These are phyloP conservation scores for Logfia minima DNA, from an alignment of 129 eudicot genomes.

Conservation along the genomic window DNA sequence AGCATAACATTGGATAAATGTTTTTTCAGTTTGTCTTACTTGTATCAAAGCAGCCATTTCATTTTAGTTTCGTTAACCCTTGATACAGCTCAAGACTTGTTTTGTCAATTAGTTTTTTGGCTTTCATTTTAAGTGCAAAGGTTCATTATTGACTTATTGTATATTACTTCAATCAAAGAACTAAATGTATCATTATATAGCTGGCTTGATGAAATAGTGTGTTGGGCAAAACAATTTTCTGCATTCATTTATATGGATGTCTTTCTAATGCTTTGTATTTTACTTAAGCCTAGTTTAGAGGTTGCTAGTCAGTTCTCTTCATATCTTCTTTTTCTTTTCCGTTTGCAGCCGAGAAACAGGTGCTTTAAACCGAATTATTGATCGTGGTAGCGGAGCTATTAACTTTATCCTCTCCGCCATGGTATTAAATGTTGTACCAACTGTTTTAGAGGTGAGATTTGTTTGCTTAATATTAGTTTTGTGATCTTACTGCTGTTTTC, in stretches of 20 bases:
- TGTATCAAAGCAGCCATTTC: neutral
- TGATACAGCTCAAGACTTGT: neutral
- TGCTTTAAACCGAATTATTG: conserved; percentile 81
- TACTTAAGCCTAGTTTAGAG: neutral
- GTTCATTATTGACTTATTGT: neutral
- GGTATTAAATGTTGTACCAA: conserved; percentile 98
- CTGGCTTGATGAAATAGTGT: neutral
- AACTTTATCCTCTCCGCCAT: conserved; percentile 88
- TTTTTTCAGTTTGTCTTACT: neutral
- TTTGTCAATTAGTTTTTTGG: neutral
- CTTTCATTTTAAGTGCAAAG: neutral
- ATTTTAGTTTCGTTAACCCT: neutral
- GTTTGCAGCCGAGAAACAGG: conserved; percentile 93
- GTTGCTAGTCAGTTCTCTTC: conserved; percentile 16
- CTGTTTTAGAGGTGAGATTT: conserved; percentile 78
- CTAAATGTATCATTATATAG: neutral
- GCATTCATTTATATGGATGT: conserved; percentile 1
- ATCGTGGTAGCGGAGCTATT: conserved; percentile 99
- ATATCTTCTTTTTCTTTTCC: conserved; percentile 14
- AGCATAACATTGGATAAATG: neutral
- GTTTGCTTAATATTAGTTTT: conserved; percentile 9
- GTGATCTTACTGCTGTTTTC: neutral
- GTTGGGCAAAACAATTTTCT: neutral
- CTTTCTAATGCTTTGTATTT: neutral
- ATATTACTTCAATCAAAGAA: neutral